Percentiles rank a stretch among this genome's conserved stretches.
phyloP scores from a whole-genome alignment of 176 grass and related monocot genomes.

The Zea luxurians region DNA sequence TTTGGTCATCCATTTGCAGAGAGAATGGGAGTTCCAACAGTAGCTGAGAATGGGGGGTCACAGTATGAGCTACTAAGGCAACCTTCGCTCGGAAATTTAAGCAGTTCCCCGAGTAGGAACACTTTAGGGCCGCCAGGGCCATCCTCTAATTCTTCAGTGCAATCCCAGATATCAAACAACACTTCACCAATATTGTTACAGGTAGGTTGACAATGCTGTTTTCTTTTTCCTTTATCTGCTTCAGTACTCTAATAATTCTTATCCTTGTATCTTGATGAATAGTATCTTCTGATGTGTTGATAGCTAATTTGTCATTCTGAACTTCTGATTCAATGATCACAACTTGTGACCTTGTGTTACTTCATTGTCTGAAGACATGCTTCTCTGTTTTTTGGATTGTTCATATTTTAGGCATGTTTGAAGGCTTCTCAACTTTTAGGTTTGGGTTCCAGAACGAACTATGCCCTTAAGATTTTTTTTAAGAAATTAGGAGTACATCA shows the following conservation, averaged over 20 bases:
- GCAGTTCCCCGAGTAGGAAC: conserved; percentile 64
- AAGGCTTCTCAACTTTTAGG: conserved; percentile 16
- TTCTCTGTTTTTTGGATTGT: conserved; percentile 24
- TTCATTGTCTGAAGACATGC: conserved; percentile 18
- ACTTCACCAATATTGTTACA: conserved; percentile 90
- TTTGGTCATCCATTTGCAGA: conserved; percentile 98
- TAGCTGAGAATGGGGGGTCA: conserved; percentile 57
- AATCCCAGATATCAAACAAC: conserved; percentile 83
- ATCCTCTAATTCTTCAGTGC: conserved; percentile 50
- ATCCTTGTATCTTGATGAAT: conserved; percentile 26
- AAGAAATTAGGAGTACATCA: conserved; percentile 3
- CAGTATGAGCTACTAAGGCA: conserved; percentile 76
- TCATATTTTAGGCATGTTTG: not conserved
- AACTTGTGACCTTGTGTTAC: not conserved
- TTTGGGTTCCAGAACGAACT: conserved; percentile 8
- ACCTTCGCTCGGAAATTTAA: conserved; percentile 74
- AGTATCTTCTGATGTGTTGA: conserved; percentile 27
- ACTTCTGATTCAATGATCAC: conserved; percentile 4
- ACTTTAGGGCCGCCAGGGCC: conserved; percentile 55
- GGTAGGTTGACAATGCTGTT: conserved; percentile 53
- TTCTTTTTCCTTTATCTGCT: not conserved
- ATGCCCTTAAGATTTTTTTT: conserved; percentile 17
- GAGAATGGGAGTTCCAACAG: conserved; percentile 87
- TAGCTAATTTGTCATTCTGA: conserved; percentile 4
- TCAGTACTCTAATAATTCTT: conserved; percentile 4